A percentile compares a stretch with the other conserved stretches of the same genome.
These are phyloP conservation scores for Nemania abortiva DNA, from an alignment of 2,329 filamentous ascomycete species.

Conservation along the genomic window DNA sequence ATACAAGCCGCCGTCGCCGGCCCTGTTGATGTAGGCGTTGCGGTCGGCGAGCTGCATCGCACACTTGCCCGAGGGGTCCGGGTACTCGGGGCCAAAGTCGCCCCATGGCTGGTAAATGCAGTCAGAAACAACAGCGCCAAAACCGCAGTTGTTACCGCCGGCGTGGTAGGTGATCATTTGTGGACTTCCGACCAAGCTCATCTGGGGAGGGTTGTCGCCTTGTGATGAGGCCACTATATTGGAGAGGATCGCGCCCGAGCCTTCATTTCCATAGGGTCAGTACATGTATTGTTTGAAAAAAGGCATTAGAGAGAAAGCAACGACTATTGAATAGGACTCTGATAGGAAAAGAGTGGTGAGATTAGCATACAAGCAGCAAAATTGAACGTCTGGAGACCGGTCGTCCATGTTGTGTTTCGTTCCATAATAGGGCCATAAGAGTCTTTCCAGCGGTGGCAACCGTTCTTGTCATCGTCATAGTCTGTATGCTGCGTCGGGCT, in stretches of 20 bases:
- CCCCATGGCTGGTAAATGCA: conserved; percentile 34
- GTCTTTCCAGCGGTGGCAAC: conserved; percentile 34
- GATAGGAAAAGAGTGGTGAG: conserved; percentile 1
- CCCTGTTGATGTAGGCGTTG: conserved; percentile 23
- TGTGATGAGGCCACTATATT: conserved; percentile 24
- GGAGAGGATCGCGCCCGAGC: conserved; percentile 18
- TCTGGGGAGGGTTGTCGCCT: conserved; percentile 29
- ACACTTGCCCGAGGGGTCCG: conserved; percentile 18
- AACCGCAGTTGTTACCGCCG: conserved; percentile 34
- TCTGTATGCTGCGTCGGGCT: conserved; percentile 25
- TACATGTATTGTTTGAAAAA: conserved; percentile 15
- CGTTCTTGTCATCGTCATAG: conserved; percentile 33
- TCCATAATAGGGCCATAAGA: conserved; percentile 35
- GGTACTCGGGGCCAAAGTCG: conserved; percentile 24
- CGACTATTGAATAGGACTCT: not conserved
- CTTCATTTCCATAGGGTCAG: conserved; percentile 5
- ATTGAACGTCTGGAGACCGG: conserved; percentile 22
- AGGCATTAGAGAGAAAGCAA: too few relatives aligned
- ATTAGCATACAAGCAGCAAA: conserved; percentile 33
- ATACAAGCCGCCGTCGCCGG: conserved; percentile 22
- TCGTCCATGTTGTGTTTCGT: conserved; percentile 33
- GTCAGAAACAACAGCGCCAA: conserved; percentile 19
- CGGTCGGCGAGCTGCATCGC: conserved; percentile 15
- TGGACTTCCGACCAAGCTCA: conserved; percentile 24
- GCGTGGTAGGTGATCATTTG: conserved; percentile 33